These are phyloP conservation scores for Sporobolomyces pararoseus DNA, from an alignment of 768 basidiomycete species.

Conservation along the genomic window DNA sequence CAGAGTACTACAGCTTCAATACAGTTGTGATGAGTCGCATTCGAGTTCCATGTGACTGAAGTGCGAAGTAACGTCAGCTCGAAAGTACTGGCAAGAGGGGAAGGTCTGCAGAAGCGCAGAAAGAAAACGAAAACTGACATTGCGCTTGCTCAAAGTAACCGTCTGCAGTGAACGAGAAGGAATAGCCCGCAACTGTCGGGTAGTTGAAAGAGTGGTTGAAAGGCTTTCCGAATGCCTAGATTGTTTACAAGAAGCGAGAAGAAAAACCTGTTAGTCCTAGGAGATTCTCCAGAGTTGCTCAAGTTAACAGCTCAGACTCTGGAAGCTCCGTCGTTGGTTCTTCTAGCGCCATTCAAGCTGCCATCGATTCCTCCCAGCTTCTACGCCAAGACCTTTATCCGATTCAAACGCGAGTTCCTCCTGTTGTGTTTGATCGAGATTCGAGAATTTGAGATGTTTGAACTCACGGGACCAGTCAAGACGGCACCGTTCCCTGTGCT, in stretches of 20 bases:
- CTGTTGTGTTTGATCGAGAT: too few species aligned
- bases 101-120: neutral
- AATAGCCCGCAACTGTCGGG: conserved; percentile 75
- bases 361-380: too few species aligned
- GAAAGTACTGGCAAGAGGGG: too few species aligned
- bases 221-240: conserved; percentile 76
- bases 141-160: conserved; percentile 81
- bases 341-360: too few species aligned
- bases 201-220: conserved; percentile 73
- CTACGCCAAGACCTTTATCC: too few species aligned
- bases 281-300: too few species aligned
- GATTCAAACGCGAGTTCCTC: neutral
- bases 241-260: conserved; percentile 22
- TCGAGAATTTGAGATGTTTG: too few species aligned
- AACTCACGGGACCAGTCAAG: conserved; percentile 72
- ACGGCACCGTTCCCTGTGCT: conserved; percentile 70
- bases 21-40: conserved; percentile 47
- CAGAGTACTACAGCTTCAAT: conserved; percentile 77
- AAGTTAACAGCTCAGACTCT: too few species aligned
- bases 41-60: conserved; percentile 35
- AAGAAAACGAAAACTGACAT: conserved; percentile 68
- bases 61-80: neutral
- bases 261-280: neutral
- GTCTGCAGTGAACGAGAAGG: conserved; percentile 53
- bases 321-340: too few species aligned